Conservation (phyloP, 2,329 filamentous ascomycete genomes). For the Claviceps monticola region DNA sequence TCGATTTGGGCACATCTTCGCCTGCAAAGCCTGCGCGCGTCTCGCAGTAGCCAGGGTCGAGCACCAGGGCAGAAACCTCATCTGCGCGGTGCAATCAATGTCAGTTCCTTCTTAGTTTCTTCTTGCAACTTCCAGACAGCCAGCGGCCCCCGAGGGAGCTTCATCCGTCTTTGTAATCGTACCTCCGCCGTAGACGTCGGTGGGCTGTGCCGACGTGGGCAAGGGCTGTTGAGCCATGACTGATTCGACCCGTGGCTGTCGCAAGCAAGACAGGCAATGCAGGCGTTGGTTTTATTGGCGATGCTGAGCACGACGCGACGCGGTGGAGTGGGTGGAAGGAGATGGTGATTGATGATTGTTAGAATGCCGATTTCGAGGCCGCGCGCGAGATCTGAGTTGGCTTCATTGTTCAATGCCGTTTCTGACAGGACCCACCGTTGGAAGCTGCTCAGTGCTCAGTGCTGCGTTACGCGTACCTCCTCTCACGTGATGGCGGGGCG, state of each 20-base stretch:
- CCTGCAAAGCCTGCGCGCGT: constrained; percentile 93
- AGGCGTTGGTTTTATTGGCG: too few species aligned
- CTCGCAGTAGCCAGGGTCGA: constrained; percentile 84
- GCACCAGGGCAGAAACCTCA: constrained; percentile 91
- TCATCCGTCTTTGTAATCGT: constrained; percentile 10
- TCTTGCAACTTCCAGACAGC: too few species aligned
- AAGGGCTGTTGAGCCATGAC: constrained; percentile 44
- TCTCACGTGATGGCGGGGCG: too few species aligned
- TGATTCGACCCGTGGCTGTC: constrained; percentile 1
- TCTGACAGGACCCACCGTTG: too few species aligned
- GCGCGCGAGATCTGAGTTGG: too few species aligned
- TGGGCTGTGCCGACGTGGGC: constrained; percentile 41
- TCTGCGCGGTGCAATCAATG: constrained; percentile 37
- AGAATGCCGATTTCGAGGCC: too few species aligned
- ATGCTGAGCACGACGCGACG: too few species aligned
- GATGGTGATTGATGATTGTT: too few species aligned
- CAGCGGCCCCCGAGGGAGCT: neutral
- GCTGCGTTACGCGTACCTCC: too few species aligned
- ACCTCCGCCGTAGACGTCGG: constrained; percentile 52
- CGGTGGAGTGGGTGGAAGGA: too few species aligned
- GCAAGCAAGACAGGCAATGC: neutral
- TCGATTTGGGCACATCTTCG: constrained; percentile 90
- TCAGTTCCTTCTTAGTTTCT: neutral
- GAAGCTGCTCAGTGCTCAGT: too few species aligned
- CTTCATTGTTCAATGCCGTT: too few species aligned